Evolutionary conservation across 73 alveolate species (phyloP), one percentile per base, ranked within the genome.

Genomic region (Breviolum minutum): DNA sequence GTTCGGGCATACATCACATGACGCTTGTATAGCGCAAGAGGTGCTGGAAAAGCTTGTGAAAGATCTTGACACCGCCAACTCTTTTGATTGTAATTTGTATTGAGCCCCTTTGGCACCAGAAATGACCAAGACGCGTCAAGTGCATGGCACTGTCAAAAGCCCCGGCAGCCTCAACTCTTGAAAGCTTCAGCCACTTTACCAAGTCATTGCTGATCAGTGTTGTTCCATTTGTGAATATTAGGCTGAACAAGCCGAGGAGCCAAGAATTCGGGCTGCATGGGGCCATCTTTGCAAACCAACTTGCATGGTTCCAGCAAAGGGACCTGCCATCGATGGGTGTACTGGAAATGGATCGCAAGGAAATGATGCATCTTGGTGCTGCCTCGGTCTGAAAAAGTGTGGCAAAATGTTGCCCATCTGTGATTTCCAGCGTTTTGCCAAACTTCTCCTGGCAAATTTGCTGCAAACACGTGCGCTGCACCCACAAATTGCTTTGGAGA

Each of bases 361-460:
- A 11, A 24, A 40, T 17, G 24, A 22, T 30, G 24, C 63, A 7
- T 8, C 27, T 22, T 12, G 61, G 60, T 11, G 61, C 26, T 29
- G 97, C 97, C 97, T 90, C 88, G 17, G 87, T 40, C 74, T 90
- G 97, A 32, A 90, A 60, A 30, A 90, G 87, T 9, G 87, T 63
- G 8, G 88, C 97, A 68, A 90, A 90, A 63, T 90, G 97, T 87
- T 90, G 97, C 71, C 97, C 97, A 71, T 90, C 97, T 7, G 97
- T 90, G 76, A 80, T 69, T 60, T 90, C 97, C 29, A 90, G 82
- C 26, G 77, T 90, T 70, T 60, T 70, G 27, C 97, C 97, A 60
- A 90, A 90, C 29, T 90, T 90, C 76, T 90, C 97, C 97, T 90
- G 22, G 61, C 83, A 30, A 30, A 26, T 10, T 30, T 24, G n/a